phyloP scores from a whole-genome alignment of 2,329 filamentous ascomycete genomes.

The Tympanopsis confertula region DNA sequence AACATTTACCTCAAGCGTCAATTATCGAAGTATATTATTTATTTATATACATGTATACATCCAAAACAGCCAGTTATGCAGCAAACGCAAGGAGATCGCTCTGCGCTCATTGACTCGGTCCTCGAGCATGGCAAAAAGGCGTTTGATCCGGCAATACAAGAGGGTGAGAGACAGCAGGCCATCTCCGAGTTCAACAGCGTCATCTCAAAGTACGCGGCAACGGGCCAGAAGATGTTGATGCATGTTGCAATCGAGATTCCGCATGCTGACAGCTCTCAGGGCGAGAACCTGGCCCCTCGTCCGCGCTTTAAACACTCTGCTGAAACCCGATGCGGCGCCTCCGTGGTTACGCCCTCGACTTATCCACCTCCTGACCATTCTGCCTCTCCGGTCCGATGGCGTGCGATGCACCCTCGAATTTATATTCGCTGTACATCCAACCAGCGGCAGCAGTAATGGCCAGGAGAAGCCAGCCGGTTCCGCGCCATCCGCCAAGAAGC shows the following conservation, averaged over 20 bases:
- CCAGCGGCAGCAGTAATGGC: conserved; percentile 25
- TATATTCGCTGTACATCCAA: conserved; percentile 56
- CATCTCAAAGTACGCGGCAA: conserved; percentile 34
- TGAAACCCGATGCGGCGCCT: conserved; percentile 47
- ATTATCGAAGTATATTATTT: no score
- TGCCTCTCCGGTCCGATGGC: conserved; percentile 51
- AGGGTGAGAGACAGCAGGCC: conserved; percentile 16
- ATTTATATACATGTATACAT: no score
- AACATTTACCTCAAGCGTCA: no score
- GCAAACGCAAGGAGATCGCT: no score
- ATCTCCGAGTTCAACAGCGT: conserved; percentile 32
- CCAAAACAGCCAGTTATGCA: no score
- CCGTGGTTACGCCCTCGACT: conserved; percentile 47
- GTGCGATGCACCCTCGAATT: conserved; percentile 61
- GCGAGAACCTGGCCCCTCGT: conserved; percentile 42
- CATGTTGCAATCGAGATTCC: neutral
- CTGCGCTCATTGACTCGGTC: conserved; percentile 16
- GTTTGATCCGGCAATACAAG: conserved; percentile 29
- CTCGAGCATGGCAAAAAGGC: conserved; percentile 32
- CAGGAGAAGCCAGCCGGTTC: conserved; percentile 16
- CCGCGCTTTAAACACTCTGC: conserved; percentile 47
- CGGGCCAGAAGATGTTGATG: neutral
- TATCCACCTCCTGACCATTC: conserved; percentile 40
- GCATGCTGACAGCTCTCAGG: conserved; percentile 7
- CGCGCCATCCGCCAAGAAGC: conserved; percentile 26